Base-by-base conservation (phyloP, 768 basidiomycete genomes). In the Clathrus columnatus region DNA sequence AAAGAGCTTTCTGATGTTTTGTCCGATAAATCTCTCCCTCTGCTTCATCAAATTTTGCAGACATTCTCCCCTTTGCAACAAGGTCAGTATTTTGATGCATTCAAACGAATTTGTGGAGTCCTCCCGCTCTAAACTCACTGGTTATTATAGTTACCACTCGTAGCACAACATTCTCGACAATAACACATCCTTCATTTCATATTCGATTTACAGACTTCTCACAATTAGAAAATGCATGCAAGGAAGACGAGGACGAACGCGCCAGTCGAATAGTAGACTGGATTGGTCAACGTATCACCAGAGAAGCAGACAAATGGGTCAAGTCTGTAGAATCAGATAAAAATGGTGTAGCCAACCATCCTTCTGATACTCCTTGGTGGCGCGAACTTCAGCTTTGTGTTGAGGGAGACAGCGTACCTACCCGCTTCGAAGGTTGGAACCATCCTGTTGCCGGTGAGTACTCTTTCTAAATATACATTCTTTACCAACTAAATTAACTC, bases 1-100 rank as follows among this genome's bases (percentile, higher is more conserved):
- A 75, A 77, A 42, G 89, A 92, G 69, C 77, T 92, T 28, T 68
- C 71, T 48, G 74, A 80, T 29, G 74, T 89, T 30, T 70, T 92
- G 46, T 68, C 72, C 26, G 64, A 73, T 1, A 75, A 81, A 7
- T 78, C 79, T 1, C 69, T 92, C 17, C 90, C 90, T 1, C 74
- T 84, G 16, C 70, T 91, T 14, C 80, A 82, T 29, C 75, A 84
- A 61, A 79, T 92, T 55, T 75, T 91, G 26, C 89, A 91, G 66
- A 88, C 87, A 2, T 91, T 91, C 63, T 87, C 87, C 2, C 90
- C 90, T 10, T 72, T 91, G 50, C 83, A 87, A 0, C 82, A 89
- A 75, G 86, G 89, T 87, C 67, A 48, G 68, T 65, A 21, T n/a
- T 53, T 48, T 42, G 28, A 16, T 17, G 61, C 45, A 43, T 47